Percentiles rank a stretch among this genome's conserved stretches.
Conservation (phyloP, 208 protist species). For the Trypanosomatidae sp. region DNA sequence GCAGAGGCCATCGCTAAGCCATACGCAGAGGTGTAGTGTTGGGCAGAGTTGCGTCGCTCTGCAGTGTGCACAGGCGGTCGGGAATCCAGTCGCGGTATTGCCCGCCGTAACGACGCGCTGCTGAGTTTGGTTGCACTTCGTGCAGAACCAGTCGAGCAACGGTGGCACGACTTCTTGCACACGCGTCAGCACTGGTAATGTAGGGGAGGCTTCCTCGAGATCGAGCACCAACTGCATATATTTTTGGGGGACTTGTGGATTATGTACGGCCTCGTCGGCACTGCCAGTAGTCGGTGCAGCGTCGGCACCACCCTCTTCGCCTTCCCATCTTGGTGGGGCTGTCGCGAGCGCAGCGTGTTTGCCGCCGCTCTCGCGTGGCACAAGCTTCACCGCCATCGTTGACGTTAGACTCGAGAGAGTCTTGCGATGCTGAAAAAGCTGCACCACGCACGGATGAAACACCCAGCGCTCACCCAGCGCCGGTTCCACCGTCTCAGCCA, state of each 20-base stretch:
- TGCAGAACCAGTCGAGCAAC: slow-evolving; percentile 16
- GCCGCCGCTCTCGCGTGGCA: background rate
- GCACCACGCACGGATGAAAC: slow-evolving; percentile 49
- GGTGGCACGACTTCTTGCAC: slow-evolving; percentile 14
- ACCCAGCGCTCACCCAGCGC: slow-evolving; percentile 53
- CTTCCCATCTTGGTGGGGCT: background rate
- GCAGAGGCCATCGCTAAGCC: slow-evolving; percentile 48
- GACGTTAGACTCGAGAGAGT: slow-evolving; percentile 37
- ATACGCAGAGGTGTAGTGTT: slow-evolving; percentile 23
- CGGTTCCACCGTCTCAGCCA: slow-evolving; percentile 30
- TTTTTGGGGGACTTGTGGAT: background rate
- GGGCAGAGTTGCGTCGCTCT: slow-evolving; percentile 16
- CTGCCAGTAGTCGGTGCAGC: background rate
- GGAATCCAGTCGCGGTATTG: slow-evolving; percentile 3
- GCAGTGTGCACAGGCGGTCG: slow-evolving; percentile 27
- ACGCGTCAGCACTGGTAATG: slow-evolving; percentile 26
- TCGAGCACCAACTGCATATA: slow-evolving; percentile 17
- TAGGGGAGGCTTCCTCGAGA: slow-evolving; percentile 19
- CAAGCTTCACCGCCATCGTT: slow-evolving; percentile 32
- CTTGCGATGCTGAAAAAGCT: slow-evolving; percentile 57
- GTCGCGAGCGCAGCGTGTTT: background rate
- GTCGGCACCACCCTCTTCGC: background rate
- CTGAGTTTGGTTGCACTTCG: background rate
- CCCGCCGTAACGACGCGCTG: background rate
- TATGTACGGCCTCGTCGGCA: background rate